Conservation (phyloP, 2,329 filamentous ascomycete species). For the Pseudopyrenochaeta lycopersici region DNA sequence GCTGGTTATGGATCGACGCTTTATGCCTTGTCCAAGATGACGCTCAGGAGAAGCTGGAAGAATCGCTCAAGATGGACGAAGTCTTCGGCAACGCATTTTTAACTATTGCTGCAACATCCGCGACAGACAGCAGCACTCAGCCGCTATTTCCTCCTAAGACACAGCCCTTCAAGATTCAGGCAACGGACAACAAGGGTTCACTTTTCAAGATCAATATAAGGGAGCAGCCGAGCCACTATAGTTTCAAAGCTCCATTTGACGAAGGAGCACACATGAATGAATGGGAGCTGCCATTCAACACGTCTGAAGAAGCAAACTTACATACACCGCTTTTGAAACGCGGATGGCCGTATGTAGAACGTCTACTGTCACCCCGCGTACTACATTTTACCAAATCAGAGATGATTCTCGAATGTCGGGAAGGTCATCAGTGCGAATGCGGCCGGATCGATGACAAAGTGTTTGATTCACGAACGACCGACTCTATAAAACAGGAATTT, state of each 20-base stretch:
- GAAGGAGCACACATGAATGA: slow-evolving; percentile 46
- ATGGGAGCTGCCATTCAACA: slow-evolving; percentile 46
- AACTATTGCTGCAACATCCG: slow-evolving; percentile 45
- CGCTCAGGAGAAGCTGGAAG: slow-evolving; percentile 32
- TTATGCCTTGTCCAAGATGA: slow-evolving; percentile 47
- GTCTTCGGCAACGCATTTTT: slow-evolving; percentile 45
- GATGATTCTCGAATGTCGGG: slow-evolving; percentile 48
- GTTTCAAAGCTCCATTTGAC: slow-evolving; percentile 47
- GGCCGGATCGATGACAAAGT: slow-evolving; percentile 40
- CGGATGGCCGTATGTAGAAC: slow-evolving; percentile 46
- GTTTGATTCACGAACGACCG: slow-evolving; percentile 43
- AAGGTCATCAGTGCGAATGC: slow-evolving; percentile 48
- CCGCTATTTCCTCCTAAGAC: slow-evolving; percentile 36
- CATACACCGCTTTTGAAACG: slow-evolving; percentile 44
- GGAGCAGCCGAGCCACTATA: slow-evolving; percentile 48
- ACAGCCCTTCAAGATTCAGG: slow-evolving; percentile 44
- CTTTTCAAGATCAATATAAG: slow-evolving; percentile 42
- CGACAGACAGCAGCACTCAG: slow-evolving; percentile 36
- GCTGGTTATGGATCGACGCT: slow-evolving; percentile 49
- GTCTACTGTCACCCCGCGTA: slow-evolving; percentile 42
- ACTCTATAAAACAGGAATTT: slow-evolving; percentile 47
- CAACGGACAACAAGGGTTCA: slow-evolving; percentile 43
- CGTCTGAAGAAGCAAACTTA: slow-evolving; percentile 36
- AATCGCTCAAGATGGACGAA: slow-evolving; percentile 37
- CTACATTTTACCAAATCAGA: slow-evolving; percentile 47